Evolutionary conservation across 2,329 filamentous ascomycete species (phyloP).

Genomic region (Diaporthe longicolla): DNA sequence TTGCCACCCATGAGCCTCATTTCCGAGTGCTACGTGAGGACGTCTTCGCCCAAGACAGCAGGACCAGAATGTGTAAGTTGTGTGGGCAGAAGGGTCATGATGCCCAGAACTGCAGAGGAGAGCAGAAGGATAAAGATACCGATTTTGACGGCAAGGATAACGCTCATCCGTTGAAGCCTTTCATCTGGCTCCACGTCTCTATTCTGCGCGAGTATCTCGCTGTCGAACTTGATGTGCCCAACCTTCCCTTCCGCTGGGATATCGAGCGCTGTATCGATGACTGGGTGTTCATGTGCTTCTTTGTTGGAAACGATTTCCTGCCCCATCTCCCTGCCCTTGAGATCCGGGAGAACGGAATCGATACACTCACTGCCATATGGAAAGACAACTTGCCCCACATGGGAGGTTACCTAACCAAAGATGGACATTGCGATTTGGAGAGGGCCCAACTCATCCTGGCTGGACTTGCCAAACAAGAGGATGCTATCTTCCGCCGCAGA

Average conservation of each 20-base stretch:
- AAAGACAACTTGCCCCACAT: constrained; percentile 90
- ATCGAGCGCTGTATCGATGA: constrained; percentile 95
- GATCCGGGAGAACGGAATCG: constrained; percentile 97
- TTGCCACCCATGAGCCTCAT: constrained; percentile 97
- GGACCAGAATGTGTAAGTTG: constrained; percentile 84
- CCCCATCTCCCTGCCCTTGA: constrained; percentile 97
- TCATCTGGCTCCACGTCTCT: constrained; percentile 97
- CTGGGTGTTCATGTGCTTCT: constrained; percentile 99
- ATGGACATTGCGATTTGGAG: constrained; percentile 90
- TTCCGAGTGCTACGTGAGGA: constrained; percentile 97
- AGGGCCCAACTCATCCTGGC: constrained; percentile 89
- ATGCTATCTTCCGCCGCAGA: constrained; percentile 90
- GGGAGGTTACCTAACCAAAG: constrained; percentile 96
- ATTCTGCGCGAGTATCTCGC: constrained; percentile 93
- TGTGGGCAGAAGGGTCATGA: constrained; percentile 96
- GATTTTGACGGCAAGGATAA: constrained; percentile 88
- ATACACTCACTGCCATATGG: constrained; percentile 97
- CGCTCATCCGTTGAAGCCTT: constrained; percentile 82
- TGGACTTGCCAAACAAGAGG: constrained; percentile 92
- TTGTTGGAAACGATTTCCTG: constrained; percentile 98
- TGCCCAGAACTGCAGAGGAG: constrained; percentile 85
- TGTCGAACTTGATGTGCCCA: constrained; percentile 86
- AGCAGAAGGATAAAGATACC: constrained; percentile 81
- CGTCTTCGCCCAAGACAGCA: constrained; percentile 92
- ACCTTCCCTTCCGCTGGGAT: constrained; percentile 90